Evolutionary conservation across 139 green algal species (phyloP).

Genomic region (Coelastrella sp.): DNA sequence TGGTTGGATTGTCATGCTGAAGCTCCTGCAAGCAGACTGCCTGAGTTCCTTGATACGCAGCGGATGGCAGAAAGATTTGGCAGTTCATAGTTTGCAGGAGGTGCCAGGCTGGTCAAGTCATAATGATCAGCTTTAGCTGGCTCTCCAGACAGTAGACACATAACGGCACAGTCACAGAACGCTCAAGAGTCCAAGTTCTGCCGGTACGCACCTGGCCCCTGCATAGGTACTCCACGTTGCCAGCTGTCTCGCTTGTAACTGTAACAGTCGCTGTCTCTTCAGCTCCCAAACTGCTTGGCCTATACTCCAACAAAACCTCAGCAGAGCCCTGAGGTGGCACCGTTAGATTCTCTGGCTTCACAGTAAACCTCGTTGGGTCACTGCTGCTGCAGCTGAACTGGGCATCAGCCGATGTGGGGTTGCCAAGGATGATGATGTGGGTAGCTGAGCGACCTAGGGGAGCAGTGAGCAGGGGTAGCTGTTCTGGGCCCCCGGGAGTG

Average conservation of each 20-base stretch:
- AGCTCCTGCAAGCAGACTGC: no score
- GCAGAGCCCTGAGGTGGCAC: background rate
- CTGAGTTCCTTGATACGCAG: no score
- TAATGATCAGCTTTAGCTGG: background rate
- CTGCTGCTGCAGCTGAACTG: slow-evolving; percentile 22
- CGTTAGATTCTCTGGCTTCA: background rate
- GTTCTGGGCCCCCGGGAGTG: slow-evolving; percentile 37
- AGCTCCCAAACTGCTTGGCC: background rate
- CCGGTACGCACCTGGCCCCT: background rate
- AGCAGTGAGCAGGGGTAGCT: slow-evolving; percentile 55
- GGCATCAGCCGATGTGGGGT: slow-evolving; percentile 62
- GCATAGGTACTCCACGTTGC: slow-evolving; percentile 32
- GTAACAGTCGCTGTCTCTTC: background rate
- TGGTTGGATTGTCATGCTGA: background rate
- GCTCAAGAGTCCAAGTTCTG: no score
- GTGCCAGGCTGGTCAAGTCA: no score
- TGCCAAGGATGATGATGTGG: slow-evolving; percentile 58
- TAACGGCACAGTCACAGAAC: no score
- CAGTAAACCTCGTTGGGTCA: background rate
- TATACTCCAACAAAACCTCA: slow-evolving; percentile 35
- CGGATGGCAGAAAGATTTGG: no score
- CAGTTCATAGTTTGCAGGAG: no score
- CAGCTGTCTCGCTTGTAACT: slow-evolving; percentile 22
- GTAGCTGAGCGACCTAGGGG: slow-evolving; percentile 58
- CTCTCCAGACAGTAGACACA: background rate